These are phyloP conservation scores for Neurospora sp. DNA, from an alignment of 2,329 filamentous ascomycete genomes.

Conservation along the genomic window DNA sequence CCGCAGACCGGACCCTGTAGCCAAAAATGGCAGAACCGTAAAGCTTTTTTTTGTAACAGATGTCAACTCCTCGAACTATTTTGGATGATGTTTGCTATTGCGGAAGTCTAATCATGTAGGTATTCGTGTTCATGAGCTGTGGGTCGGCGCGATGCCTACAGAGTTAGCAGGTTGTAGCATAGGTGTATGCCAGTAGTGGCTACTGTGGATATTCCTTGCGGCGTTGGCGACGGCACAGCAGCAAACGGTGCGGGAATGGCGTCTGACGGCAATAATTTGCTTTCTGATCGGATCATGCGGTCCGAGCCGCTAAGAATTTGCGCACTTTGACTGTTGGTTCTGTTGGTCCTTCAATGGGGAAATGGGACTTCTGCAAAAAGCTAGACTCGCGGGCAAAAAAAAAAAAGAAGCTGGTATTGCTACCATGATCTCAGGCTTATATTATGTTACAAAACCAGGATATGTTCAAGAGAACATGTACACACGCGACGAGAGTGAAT, in stretches of 20 bases:
- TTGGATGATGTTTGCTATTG: not conserved
- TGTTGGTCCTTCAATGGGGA: not conserved
- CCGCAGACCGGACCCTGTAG: not conserved
- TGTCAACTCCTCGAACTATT: not conserved
- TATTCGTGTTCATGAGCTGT: not conserved
- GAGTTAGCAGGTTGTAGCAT: not conserved
- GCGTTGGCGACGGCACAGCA: not conserved
- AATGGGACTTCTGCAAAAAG: not conserved
- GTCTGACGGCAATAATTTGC: not conserved
- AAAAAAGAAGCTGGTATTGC: not conserved
- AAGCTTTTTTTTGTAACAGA: not conserved
- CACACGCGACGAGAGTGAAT: not conserved
- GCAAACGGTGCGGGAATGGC: not conserved
- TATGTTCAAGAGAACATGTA: not conserved
- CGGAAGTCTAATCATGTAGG: not conserved
- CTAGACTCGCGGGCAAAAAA: not conserved
- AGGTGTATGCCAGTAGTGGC: not conserved
- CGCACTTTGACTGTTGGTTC: not conserved
- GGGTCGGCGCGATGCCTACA: not conserved
- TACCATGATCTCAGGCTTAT: not conserved
- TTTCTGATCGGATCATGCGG: not conserved
- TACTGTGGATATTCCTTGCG: not conserved
- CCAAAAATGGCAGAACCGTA: not conserved
- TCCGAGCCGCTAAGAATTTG: not conserved
- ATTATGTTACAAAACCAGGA: not conserved